Base-by-base conservation (phyloP, 1,284 basidiomycete species). In the Prillingera fragicola region DNA sequence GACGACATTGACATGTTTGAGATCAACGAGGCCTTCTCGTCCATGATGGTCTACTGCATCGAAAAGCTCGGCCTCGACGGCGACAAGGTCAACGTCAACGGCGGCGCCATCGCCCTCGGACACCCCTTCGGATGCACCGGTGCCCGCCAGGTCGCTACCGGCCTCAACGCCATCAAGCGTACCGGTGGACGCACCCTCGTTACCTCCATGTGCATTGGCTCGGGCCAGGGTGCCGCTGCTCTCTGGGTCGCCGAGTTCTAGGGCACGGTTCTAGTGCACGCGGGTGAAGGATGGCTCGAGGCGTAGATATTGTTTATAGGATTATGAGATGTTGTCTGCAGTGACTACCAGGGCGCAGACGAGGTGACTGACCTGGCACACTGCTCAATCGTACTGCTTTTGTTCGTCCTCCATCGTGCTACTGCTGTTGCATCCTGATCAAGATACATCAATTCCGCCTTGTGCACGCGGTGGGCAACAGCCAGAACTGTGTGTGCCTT, bases 171-270 rank as follows among this genome's bases (percentile, higher is more conserved):
- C 62, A 74, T 94, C 33, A 75, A 80, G 54, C 77, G 88, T 47
- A 77, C 85, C 50, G 77, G 82, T 40, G 82, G 82, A 54, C 87
- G 88, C 78, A 83, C 88, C 43, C 89, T 94, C 56, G 83, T 88
- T 33, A 89, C 89, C 1, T 86, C 82, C 59, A 97, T 97, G 94
- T 97, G 94, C 70, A 87, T 96, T 60, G 92, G 91, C 17, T 81
- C 80, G 26, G 89, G 88, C 28, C 94, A 95, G 92, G 49, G 74
- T 42, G 71, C 73, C 62, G 77, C 77, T 21, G 70, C 73, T 5
- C 77, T 69, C 18, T 71, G 69, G 55, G 64, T 71, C 38, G 66
- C 60, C 51, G 70, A 71, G 66, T n/a, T n/a, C n/a, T n/a, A n/a
- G n/a, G n/a, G n/a, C n/a, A n/a, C n/a, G n/a, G n/a, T n/a, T n/a